Evolutionary conservation across 1,284 basidiomycete species (phyloP), one percentile per base, ranked within the genome.

Genomic region (Pulchroboletus neoregius): DNA sequence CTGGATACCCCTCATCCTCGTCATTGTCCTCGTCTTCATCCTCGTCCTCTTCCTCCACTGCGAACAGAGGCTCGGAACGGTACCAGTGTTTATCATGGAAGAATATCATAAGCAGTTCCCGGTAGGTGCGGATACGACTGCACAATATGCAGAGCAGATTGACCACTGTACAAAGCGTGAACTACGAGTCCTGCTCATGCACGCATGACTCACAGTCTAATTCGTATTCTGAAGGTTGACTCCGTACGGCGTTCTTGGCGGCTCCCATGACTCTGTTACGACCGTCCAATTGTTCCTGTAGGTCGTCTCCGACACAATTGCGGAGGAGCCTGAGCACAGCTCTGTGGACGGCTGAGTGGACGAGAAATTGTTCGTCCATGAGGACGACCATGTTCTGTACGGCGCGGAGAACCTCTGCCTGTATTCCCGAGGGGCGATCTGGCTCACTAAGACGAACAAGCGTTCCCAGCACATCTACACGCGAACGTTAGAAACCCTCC

Each of bases 81-180:
- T 83, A 87, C 84, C 84, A 87, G 54, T 86, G 83, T 58, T 90
- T 94, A 63, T 95, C 92, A 61, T 94, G 91, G 65, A 96, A 94
- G 72, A 96, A 96, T 53, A 97, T 94, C 77, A 95, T 88, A 32
- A 97, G 80, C 2, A 97, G 73, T 58, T 94, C 91, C 5, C 91
- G 84, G 65, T 91, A 89, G 37, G 89, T 90, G 45, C 87, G 79
- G 63, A 95, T 94, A 36, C 91, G 80, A 57, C 89, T 92, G 74
- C 91, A 94, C 26, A 96, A 68, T 54, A 91, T 91, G 68, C 92
- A 94, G 42, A 95, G 77, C 26, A 95, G 71, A 62, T 94, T 91
- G 56, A 95, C 91, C 66, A 95, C 87, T 88, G 60, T 39, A 51
- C 45, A 35, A 41, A n/a, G 22, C 13, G 33, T 53, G 27, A 54